Base-by-base conservation (phyloP, 768 basidiomycete species). In the Calvatia gigantea region DNA sequence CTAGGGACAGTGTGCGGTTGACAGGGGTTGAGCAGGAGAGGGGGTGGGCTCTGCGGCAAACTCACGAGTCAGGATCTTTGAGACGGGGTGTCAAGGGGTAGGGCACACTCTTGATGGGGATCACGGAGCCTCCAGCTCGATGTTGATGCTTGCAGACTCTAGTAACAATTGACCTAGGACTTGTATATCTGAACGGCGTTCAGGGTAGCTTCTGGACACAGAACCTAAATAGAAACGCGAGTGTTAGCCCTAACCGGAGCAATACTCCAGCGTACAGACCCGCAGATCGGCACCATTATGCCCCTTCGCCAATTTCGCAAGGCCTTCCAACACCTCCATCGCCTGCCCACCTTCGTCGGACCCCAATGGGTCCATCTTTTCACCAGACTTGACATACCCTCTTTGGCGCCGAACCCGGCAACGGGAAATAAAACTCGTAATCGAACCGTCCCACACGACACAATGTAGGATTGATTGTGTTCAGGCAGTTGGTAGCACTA, bases 151-250 rank as follows among this genome's bases (percentile, higher is more conserved):
- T 63, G 91, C 89, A 6, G 95, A 90, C 60, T 91, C 82, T 51
- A 98, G 76, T 46, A 94, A 65, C 2, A 98, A 73, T 8, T 97
- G 79, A 58, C 98, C 94, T 78, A 83, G 4, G 91, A 89, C 71
- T 91, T 89, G 77, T 99, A 99, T 43, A 98, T 95, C 68, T 99
- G 97, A 0, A 99, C 90, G 0, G 96, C 96, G 64, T 98, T 98
- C 62, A 99, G 69, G 1, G 94, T 90, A 8, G 97, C 94, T 73
- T 99, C 97, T 4, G 97, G 98, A 63, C 96, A 98, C 3, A 99
- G 74, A 0, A 96, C 96, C 95, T 84, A 62, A 43, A n/a, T n/a
- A n/a, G n/a, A n/a, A n/a, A n/a, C n/a, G n/a, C 21, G 25, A 39
- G 2, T n/a, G 54, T 39, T 14, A 58, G 41, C 15, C 49, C 61